These are phyloP conservation scores for Venturiaceae sp. DNA, from an alignment of 2,329 filamentous ascomycete species.

Conservation along the genomic window DNA sequence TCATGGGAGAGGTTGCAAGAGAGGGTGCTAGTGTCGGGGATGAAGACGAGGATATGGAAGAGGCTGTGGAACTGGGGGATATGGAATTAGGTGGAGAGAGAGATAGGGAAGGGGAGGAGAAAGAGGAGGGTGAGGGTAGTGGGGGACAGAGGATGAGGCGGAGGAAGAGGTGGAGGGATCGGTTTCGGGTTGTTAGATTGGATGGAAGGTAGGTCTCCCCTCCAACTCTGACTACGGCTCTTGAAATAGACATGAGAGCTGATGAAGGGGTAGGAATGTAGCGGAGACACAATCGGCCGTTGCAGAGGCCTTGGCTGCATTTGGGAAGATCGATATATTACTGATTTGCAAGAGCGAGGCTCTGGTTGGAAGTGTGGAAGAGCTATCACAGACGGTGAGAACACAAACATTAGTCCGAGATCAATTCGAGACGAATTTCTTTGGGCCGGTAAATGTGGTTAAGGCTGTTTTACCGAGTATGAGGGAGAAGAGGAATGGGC, in stretches of 20 bases:
- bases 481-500: slow-evolving; percentile 70
- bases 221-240: background rate
- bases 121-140: no score
- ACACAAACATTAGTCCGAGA: slow-evolving; percentile 74
- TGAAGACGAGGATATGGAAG: slow-evolving; percentile 43
- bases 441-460: slow-evolving; percentile 92
- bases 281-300: slow-evolving; percentile 75
- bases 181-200: slow-evolving; percentile 54
- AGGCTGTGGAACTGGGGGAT: slow-evolving; percentile 30
- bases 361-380: slow-evolving; percentile 83
- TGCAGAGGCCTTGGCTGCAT: slow-evolving; percentile 74
- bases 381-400: slow-evolving; percentile 62
- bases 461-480: slow-evolving; percentile 76
- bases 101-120: slow-evolving; percentile 43
- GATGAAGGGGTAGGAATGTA: slow-evolving; percentile 46
- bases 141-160: slow-evolving; percentile 51
- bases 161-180: slow-evolving; percentile 69
- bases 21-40: background rate
- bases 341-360: slow-evolving; percentile 86
- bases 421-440: slow-evolving; percentile 92
- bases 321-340: slow-evolving; percentile 81
- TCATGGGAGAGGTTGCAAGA: slow-evolving; percentile 50
- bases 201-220: slow-evolving; percentile 39
- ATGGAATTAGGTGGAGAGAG: slow-evolving; percentile 19
- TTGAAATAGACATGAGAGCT: background rate